These are phyloP conservation scores for Leishmania martiniquensis DNA, from an alignment of 208 protist genomes.

Conservation along the genomic window DNA sequence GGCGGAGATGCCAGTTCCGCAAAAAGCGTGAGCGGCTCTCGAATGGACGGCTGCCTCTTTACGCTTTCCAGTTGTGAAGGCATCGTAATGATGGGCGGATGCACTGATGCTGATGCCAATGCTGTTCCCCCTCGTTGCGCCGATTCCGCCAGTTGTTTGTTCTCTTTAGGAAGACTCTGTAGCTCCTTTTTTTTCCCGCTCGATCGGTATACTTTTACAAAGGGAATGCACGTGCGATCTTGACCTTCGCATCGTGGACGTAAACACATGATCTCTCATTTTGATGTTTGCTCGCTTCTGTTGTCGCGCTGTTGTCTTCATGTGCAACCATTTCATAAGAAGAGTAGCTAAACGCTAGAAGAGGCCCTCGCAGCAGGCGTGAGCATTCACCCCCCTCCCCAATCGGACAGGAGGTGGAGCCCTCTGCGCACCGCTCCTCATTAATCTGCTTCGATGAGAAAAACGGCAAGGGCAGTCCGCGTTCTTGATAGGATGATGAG, in stretches of 20 bases:
- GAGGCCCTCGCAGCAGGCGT: neutral
- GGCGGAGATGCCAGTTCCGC: constrained; percentile 1
- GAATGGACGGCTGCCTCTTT: neutral
- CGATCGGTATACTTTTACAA: neutral
- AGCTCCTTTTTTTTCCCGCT: neutral
- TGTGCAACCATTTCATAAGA: neutral
- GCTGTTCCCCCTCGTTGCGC: neutral
- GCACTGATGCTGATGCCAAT: neutral
- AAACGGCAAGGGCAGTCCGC: neutral
- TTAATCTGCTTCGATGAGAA: neutral
- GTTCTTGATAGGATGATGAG: neutral
- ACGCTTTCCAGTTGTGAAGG: neutral
- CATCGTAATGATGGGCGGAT: neutral
- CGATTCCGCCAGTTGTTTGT: neutral
- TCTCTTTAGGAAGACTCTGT: neutral
- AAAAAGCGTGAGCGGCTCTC: neutral
- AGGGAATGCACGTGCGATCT: neutral
- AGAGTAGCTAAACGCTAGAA: neutral
- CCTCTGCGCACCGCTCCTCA: neutral
- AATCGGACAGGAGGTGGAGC: neutral
- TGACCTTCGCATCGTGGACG: neutral
- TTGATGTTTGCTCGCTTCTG: neutral
- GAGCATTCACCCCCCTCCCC: no score
- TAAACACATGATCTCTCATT: neutral
- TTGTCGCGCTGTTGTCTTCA: constrained; percentile 3